These are phyloP conservation scores for Eucalyptus coolabah DNA, from an alignment of 345 rosid species.

Conservation along the genomic window DNA sequence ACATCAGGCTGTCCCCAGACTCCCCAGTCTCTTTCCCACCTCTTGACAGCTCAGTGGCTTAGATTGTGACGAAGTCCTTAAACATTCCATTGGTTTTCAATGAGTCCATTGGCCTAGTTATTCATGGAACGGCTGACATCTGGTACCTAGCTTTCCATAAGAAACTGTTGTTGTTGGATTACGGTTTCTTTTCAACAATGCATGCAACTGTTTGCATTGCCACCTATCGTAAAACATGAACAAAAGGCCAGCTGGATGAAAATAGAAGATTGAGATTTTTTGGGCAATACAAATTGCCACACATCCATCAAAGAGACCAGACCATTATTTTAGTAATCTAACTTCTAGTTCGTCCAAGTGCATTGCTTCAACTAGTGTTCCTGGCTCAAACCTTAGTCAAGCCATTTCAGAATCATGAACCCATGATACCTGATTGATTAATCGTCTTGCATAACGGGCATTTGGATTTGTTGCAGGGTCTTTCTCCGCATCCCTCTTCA, in stretches of 20 bases:
- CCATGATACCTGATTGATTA: conserved; percentile 61
- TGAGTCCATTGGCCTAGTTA: background rate
- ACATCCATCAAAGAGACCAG: background rate
- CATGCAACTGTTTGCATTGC: background rate
- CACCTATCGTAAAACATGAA: background rate
- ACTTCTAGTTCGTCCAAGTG: background rate
- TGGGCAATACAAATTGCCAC: background rate
- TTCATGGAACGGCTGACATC: background rate
- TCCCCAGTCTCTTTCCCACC: background rate
- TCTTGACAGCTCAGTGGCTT: background rate
- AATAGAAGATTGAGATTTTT: background rate
- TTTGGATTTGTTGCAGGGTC: conserved; percentile 51
- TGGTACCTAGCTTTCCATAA: background rate
- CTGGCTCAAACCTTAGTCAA: background rate
- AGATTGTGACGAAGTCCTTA: background rate
- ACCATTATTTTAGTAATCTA: background rate
- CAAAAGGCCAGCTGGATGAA: background rate
- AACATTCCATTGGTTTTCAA: background rate
- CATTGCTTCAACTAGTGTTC: background rate
- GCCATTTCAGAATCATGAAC: background rate
- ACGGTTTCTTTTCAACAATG: background rate
- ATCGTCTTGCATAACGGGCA: conserved; percentile 49
- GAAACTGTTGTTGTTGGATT: background rate
- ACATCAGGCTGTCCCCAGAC: background rate
- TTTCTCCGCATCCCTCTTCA: conserved; percentile 59